Conservation (phyloP, 805 yeast genomes). For the Lipomyces lipofer region DNA sequence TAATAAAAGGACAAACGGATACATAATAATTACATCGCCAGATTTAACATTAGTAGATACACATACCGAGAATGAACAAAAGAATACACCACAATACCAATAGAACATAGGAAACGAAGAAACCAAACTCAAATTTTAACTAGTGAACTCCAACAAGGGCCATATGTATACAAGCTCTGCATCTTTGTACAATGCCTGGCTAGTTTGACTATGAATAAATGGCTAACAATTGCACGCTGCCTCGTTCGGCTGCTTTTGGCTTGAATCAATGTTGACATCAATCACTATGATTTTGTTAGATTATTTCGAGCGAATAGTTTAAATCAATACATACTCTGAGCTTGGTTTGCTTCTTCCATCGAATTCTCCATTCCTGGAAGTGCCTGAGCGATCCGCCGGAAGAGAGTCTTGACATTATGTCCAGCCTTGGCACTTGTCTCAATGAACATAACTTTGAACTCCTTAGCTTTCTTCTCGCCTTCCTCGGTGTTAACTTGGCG, state of each 20-base stretch:
- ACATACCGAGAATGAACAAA: neutral
- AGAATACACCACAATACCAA: neutral
- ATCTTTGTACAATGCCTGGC: too few relatives aligned
- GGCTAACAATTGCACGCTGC: conserved; percentile 20
- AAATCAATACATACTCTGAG: conserved; percentile 21
- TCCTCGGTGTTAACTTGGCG: conserved; percentile 87
- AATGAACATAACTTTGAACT: conserved; percentile 74
- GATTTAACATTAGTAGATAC: neutral
- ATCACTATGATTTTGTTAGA: conserved; percentile 21
- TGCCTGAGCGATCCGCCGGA: conserved; percentile 86
- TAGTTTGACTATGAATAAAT: neutral
- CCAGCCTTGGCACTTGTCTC: conserved; percentile 96
- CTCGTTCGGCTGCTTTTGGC: conserved; percentile 19
- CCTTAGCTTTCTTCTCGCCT: conserved; percentile 77
- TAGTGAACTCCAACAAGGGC: too few relatives aligned
- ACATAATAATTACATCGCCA: conserved; percentile 2
- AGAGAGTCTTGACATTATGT: conserved; percentile 84
- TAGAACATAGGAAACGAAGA: neutral
- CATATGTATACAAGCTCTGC: too few relatives aligned
- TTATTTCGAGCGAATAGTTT: neutral
- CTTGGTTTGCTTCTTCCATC: conserved; percentile 24
- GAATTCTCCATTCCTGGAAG: conserved; percentile 72
- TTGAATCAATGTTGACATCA: conserved; percentile 30
- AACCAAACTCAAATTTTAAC: too few relatives aligned
- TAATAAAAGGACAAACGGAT: too few relatives aligned